Conservation (phyloP, 2,329 filamentous ascomycete species). For the Lasiodiplodia hormozganensis region DNA sequence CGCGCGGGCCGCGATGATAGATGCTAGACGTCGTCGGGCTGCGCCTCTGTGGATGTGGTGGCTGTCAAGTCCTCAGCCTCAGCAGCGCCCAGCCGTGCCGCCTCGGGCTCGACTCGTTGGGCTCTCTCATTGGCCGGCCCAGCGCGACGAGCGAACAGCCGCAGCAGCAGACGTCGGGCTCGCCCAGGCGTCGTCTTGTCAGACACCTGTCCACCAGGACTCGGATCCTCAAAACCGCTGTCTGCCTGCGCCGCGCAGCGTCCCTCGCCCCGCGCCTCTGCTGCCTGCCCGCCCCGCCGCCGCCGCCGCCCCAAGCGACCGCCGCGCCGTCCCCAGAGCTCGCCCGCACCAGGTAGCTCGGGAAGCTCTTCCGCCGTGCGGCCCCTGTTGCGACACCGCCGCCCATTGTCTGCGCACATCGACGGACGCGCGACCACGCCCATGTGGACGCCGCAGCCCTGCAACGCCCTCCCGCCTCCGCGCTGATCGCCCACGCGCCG, state of each 20-base stretch:
- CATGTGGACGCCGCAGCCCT: conserved; percentile 15
- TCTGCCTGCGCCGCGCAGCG: neutral
- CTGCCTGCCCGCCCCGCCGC: conserved; percentile 8
- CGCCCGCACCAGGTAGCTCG: conserved; percentile 19
- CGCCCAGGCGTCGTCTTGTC: conserved; percentile 19
- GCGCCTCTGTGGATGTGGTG: conserved; percentile 6
- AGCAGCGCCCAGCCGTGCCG: conserved; percentile 20
- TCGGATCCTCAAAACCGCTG: neutral
- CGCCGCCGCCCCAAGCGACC: conserved; percentile 10
- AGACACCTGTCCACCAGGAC: conserved; percentile 20
- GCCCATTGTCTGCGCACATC: neutral
- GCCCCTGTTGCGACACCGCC: conserved; percentile 24
- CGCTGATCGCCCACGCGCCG: conserved; percentile 25
- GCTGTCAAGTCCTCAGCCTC: conserved; percentile 18
- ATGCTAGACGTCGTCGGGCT: neutral
- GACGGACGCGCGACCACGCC: conserved; percentile 4
- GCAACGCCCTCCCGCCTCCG: neutral
- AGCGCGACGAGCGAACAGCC: conserved; percentile 9
- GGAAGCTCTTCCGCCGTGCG: conserved; percentile 24
- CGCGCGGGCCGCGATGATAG: conserved; percentile 8
- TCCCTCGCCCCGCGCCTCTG: conserved; percentile 4
- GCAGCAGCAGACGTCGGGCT: conserved; percentile 15
- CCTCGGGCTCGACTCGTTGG: conserved; percentile 3
- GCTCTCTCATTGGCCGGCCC: conserved; percentile 12
- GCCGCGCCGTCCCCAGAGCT: conserved; percentile 5